Evolutionary conservation across 2,329 filamentous ascomycete species (phyloP), one percentile per base, ranked within the genome.

Genomic region (Venturia oleaginea): DNA sequence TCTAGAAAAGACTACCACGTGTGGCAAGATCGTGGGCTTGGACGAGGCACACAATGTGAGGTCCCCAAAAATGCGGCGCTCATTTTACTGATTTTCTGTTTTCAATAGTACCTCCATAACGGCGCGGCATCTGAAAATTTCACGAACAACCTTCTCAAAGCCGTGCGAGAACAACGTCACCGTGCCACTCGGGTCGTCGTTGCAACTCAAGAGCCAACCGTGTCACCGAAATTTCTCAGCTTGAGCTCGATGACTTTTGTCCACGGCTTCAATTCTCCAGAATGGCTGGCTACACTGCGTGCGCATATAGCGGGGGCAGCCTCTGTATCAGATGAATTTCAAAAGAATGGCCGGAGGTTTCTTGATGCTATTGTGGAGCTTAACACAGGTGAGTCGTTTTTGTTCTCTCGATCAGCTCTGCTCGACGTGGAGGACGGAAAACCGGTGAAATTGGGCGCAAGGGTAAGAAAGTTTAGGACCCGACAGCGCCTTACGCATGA

Each of bases 31-130:
- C 42, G 74, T 92, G 17, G 88, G 87, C 0, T 77, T 92, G 0
- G 89, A 93, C 67, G 89, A 93, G 71, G 90, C 90, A 0, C 90
- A 94, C 71, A 92, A 92, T 69, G 82, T 83, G 72, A 15, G 32
- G 1, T 7, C 2, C 17, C 5, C 13, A n/a, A 7, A 32, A 59
- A 38, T 59, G 34, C 34, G 7, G 6, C 15, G 37, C 37, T 40
- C 6, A 40, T 13, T 40, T 40, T 40, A 13, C 37, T 40, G 37
- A 40, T 40, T 7, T 13, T 13, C 37, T 40, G 34, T 40, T 40
- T 13, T 13, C 3, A 7, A 40, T 13, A 40, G 60, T 62, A 62
- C 13, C n/a, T 62, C 3, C 42, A 24, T 10, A 62, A 51, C 4
- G 40, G 60, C n/a, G 19, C 40, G 19, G 60, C 60, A 6, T 62